Evolutionary conservation across 2,329 filamentous ascomycete species (phyloP), one percentile per base, ranked within the genome.

Genomic region (Penicillium glabrum): DNA sequence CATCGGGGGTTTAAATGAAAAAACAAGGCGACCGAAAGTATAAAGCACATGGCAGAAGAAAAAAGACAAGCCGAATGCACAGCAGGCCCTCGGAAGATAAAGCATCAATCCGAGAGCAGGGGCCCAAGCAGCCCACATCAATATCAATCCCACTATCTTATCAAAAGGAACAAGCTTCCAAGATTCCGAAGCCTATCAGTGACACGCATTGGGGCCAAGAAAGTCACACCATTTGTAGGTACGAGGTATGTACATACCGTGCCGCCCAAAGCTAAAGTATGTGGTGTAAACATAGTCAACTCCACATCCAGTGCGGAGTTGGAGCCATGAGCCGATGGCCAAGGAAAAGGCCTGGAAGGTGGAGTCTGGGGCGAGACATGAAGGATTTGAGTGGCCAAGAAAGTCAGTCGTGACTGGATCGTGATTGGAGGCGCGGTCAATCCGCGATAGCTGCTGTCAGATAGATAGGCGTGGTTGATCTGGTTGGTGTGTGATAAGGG

Each of bases 401-500:
- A 14, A 46, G 24, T 11, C 1, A 46, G 29, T 46, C 24, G 2
- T 29, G n/a, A 19, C 27, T 47, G 46, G 19, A 14, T 47, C 19
- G 10, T 29, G 46, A 33, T 21, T 33, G 26, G 43, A 19, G 26
- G 16, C 14, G 13, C 19, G 24, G 43, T 16, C 43, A 9, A 19
- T n/a, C 23, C 24, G 43, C 43, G 43, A 46, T 46, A 46, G 26
- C 23, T 44, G 19, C 14, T 35, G 33, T 27, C 43, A 49, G 37
- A 33, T 33, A 54, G 52, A 54, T 54, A 54, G 51, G 45, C 26
- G 44, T 53, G 13, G 11, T 26, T 9, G 31, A 21, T 54, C 44
- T n/a, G 51, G 51, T 54, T 54, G 51, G 51, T 46, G 44, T 46
- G 51, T 53, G 33, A 37, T 29, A 53, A 46, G 44, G 31, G 26